phyloP scores from a whole-genome alignment of 331 rosid species.

The Saraca asoca region DNA sequence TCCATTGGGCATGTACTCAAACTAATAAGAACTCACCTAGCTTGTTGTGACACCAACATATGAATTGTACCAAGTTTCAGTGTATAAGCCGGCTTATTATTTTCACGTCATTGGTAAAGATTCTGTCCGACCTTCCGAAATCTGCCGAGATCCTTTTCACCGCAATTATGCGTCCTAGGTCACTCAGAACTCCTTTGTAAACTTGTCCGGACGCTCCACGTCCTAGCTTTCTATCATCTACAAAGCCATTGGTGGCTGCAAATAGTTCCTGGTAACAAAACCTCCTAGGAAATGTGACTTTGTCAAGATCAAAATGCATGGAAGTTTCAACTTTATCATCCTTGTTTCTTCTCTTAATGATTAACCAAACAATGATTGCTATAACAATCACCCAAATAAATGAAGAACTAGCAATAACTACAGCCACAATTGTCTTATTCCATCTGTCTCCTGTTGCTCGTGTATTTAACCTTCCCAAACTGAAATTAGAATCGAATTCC shows the following conservation, averaged over 20 bases:
- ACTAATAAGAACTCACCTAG: conserved; percentile 40
- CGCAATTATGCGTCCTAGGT: conserved; percentile 27
- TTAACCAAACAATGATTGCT: conserved; percentile 2
- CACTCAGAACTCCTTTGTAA: conserved; percentile 40
- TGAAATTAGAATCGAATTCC: conserved; percentile 38
- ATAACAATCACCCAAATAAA: neutral
- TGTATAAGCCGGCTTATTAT: conserved; percentile 47
- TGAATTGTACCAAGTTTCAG: conserved; percentile 46
- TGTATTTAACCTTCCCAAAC: too few species aligned
- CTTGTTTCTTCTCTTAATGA: conserved; percentile 19
- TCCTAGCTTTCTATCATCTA: conserved; percentile 41
- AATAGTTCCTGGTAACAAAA: conserved; percentile 43
- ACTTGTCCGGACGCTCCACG: conserved; percentile 52
- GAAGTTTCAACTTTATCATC: neutral
- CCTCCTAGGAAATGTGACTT: conserved; percentile 41
- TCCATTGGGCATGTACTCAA: conserved; percentile 47
- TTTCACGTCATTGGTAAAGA: conserved; percentile 42
- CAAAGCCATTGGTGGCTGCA: conserved; percentile 43
- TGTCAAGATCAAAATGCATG: conserved; percentile 37
- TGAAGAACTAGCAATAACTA: neutral
- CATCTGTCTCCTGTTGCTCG: too few species aligned
- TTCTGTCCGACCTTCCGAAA: conserved; percentile 18
- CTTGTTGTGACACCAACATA: conserved; percentile 53
- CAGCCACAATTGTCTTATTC: neutral
- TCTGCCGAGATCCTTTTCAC: conserved; percentile 37